A percentile compares a stretch with the other conserved stretches of the same genome.
phyloP scores from a whole-genome alignment of 169 alveolate species.

The Cryptosporidium sp. region DNA sequence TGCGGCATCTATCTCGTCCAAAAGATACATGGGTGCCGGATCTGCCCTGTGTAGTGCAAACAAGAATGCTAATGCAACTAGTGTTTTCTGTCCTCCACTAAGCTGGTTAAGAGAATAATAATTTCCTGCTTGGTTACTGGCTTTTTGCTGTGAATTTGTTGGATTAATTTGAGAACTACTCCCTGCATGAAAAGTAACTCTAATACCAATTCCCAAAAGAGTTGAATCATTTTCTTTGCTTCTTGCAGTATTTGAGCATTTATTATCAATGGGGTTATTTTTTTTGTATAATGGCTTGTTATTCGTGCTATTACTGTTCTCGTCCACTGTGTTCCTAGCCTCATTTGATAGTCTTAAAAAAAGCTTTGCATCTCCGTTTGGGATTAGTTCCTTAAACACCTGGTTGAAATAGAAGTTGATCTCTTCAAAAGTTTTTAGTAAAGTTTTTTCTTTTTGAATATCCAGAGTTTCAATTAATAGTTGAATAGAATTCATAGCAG shows the following conservation, averaged over 20 bases:
- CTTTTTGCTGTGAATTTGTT: neutral
- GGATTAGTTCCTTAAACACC: slow-evolving; percentile 80
- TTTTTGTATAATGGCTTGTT: neutral
- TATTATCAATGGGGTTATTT: neutral
- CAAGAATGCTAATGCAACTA: slow-evolving; percentile 81
- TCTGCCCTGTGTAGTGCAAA: slow-evolving; percentile 80
- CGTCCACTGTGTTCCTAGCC: neutral
- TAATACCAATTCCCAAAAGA: slow-evolving; percentile 48
- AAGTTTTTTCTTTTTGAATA: slow-evolving; percentile 77
- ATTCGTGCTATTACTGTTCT: neutral
- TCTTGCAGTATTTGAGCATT: neutral
- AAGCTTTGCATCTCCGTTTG: slow-evolving; percentile 81
- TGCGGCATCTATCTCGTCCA: slow-evolving; percentile 84
- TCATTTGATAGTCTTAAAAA: slow-evolving; percentile 43
- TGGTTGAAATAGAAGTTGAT: slow-evolving; percentile 77
- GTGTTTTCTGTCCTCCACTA: slow-evolving; percentile 84
- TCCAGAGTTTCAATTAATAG: slow-evolving; percentile 32
- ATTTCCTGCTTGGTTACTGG: neutral
- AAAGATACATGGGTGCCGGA: slow-evolving; percentile 81
- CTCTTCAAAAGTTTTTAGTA: slow-evolving; percentile 76
- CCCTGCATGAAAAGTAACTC: slow-evolving; percentile 48
- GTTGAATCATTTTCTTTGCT: slow-evolving; percentile 11
- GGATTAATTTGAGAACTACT: slow-evolving; percentile 5
- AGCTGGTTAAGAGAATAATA: slow-evolving; percentile 62
- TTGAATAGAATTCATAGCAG: slow-evolving; percentile 68